Base-by-base conservation (phyloP, 768 basidiomycete species). In the Mycena indigotica region DNA sequence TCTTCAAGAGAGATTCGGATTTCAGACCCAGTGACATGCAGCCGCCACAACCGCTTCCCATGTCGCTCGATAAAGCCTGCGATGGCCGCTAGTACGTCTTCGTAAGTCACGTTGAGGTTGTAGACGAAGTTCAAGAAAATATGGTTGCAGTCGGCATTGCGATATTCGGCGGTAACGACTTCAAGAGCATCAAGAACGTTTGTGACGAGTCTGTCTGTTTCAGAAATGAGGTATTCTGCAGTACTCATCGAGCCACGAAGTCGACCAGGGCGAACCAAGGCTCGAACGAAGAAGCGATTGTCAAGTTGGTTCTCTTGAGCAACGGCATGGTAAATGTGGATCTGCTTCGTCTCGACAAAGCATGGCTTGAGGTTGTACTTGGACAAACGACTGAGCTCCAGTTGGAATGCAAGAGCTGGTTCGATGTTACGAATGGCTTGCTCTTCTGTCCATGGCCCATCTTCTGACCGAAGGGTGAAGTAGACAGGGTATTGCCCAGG, bases 111-210 rank as follows among this genome's bases (percentile, higher is more conserved):
- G 26, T 88, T 85, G 44, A 99, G 88, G 70, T 91, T 93, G 83
- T 98, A 98, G 67, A 98, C 87, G 72, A 98, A 99, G 79, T 98
- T 98, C 86, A 98, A 88, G 79, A 94, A 95, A 71, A 98, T 97
- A 72, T 98, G 95, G 73, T 98, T 98, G 78, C 93, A 95, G 70
- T 98, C 96, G 3, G 96, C 91, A 64, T 89, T 93, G 58, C 95
- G 86, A 67, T 95, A 82, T 66, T 93, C 84, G 6, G 91, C 92
- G 65, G 84, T 88, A 69, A 96, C 93, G 53, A 98, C 89, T 72
- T 98, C 96, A 28, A 98, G 83, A 2, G 95, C 91, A 72, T 99
- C 97, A 60, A 99, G 80, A 65, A 98, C 87, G 67, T 85, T 89
- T 39, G 93, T 96, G 60, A 98, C 91, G 13, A 98, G 86, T 45